Evolutionary conservation across 1,139 yeast species (phyloP), one percentile per base, ranked within the genome.

Genomic region (Magnusiomyces ingens): DNA sequence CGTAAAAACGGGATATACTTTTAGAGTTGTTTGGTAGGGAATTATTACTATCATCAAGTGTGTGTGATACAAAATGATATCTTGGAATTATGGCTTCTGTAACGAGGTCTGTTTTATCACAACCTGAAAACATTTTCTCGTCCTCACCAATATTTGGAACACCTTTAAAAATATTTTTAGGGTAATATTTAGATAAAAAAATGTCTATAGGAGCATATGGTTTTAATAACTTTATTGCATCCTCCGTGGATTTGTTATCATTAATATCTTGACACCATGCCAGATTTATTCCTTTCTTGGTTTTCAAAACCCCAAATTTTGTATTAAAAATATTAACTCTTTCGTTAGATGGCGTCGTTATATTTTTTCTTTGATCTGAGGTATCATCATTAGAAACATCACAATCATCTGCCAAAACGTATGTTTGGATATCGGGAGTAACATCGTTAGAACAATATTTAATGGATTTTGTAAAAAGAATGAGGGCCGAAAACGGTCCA

Each of bases 401-500:
- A 11, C 26, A n/a, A 6, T 8, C 11, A 1, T 18, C 21, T 8
- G 40, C 49, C 10, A 22, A 8, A 5, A 36, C 50, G 11, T 37
- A 37, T 32, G 21, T 50, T n/a, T 29, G 22, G 1, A 29, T 44
- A 13, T 44, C 41, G 2, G 42, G 6, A 22, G n/a, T 26, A 5
- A 17, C 45, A 19, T 21, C 41, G n/a, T 38, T 29, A n/a, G 51
- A 35, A 17, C 45, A 15, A 12, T 35, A 15, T 1, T 40, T 26
- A 8, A 17, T 3, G 15, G 50, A 21, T n/a, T 21, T 17, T 5
- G 44, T 53, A 36, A 62, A 50, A 3, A 64, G 48, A 1, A 63
- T 41, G 10, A 59, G 54, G 13, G 56, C 41, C 32, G 55, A 61
- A 50, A 64, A 64, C 1, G 67, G 67, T 1, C 67, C 67, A 45